Conservation (phyloP, 352 stramenopile genomes). For the Phytophthora chlamydospora region DNA sequence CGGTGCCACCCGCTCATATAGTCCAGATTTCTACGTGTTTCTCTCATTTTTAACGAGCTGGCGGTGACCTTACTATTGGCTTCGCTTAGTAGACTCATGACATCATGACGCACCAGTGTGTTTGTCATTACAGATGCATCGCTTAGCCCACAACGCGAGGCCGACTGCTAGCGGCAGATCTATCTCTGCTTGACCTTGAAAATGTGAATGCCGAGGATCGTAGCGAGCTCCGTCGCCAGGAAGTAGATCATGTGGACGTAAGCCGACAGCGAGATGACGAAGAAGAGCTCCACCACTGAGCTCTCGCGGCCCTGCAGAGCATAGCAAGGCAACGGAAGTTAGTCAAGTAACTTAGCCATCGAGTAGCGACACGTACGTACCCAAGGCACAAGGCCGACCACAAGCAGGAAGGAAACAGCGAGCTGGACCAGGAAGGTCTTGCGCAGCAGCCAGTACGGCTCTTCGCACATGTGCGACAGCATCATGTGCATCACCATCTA, state of each 20-base stretch:
- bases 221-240: conserved; percentile 72
- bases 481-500: conserved; percentile 93
- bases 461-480: conserved; percentile 87
- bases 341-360: not conserved
- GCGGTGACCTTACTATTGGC: conserved; percentile 1
- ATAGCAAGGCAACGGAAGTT: conserved; percentile 3
- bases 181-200: conserved; percentile 82
- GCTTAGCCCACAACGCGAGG: not conserved
- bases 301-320: conserved; percentile 62
- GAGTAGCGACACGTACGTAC: conserved; percentile 41
- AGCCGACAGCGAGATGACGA: conserved; percentile 65
- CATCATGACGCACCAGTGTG: conserved; percentile 7
- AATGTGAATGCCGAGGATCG: conserved; percentile 79
- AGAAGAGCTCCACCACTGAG: conserved; percentile 77
- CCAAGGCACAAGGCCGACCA: conserved; percentile 75
- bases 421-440: conserved; percentile 83
- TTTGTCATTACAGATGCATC: conserved; percentile 10
- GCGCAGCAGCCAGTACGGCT: conserved; percentile 84
- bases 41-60: conserved; percentile 12
- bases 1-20: conserved; percentile 64
- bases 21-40: conserved; percentile 13
- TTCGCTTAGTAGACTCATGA: not conserved
- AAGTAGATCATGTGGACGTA: conserved; percentile 90
- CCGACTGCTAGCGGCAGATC: conserved; percentile 6
- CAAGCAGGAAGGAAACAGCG: conserved; percentile 64